Evolutionary conservation across 2,329 filamentous ascomycete genomes (phyloP).

Genomic region (Trichoderma gracile): DNA sequence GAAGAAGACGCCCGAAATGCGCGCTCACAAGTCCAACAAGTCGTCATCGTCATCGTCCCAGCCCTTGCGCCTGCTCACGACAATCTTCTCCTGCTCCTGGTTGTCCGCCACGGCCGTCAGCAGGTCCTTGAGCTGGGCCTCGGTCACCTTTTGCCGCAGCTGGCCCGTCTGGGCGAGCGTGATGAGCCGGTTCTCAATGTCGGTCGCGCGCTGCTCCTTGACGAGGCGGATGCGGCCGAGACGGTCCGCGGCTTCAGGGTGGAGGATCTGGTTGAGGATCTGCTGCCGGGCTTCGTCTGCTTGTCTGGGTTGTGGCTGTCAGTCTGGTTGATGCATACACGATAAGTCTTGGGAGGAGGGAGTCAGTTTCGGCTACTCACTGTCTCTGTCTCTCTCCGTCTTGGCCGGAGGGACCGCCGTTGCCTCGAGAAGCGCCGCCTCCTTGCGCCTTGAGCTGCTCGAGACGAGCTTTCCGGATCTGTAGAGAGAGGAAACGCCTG

Average conservation of each 20-base stretch:
- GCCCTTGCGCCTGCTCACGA: slow-evolving; percentile 78
- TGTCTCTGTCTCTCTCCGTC: slow-evolving; percentile 62
- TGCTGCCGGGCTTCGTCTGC: slow-evolving; percentile 70
- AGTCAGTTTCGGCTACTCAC: slow-evolving; percentile 31
- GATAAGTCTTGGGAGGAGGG: too few relatives aligned
- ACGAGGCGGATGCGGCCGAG: slow-evolving; percentile 93
- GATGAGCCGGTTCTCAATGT: slow-evolving; percentile 91
- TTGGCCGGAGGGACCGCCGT: slow-evolving; percentile 43
- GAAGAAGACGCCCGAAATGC: neutral
- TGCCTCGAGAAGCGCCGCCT: slow-evolving; percentile 49
- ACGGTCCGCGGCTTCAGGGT: slow-evolving; percentile 89
- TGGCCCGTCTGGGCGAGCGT: slow-evolving; percentile 88
- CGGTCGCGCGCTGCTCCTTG: slow-evolving; percentile 84
- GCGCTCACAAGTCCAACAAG: slow-evolving; percentile 60
- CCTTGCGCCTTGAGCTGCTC: slow-evolving; percentile 84
- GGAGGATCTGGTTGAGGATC: slow-evolving; percentile 89
- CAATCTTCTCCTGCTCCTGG: slow-evolving; percentile 79
- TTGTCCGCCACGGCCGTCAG: slow-evolving; percentile 81
- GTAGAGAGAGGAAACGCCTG: neutral
- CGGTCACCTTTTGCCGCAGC: slow-evolving; percentile 82
- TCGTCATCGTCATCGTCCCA: slow-evolving; percentile 86
- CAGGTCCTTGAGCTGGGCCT: slow-evolving; percentile 90
- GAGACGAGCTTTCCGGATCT: slow-evolving; percentile 90
- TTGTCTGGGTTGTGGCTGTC: too few relatives aligned
- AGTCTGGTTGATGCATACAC: too few relatives aligned